Evolutionary conservation across 2,329 filamentous ascomycete genomes (phyloP).

Genomic region (Sporothrix pallida): DNA sequence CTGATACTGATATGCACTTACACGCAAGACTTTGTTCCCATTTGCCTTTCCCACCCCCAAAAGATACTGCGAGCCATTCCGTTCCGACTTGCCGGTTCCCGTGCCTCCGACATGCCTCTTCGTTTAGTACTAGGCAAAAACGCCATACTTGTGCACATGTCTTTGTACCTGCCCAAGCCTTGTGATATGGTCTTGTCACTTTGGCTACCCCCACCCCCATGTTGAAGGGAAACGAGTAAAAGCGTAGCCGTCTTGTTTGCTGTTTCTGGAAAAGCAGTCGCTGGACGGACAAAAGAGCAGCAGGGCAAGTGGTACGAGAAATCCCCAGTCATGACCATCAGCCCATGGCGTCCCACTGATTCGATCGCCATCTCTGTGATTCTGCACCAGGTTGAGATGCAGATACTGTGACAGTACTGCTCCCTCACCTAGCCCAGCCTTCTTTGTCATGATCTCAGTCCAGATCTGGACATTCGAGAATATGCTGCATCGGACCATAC

Average conservation of each 20-base stretch:
- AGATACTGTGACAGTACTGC: not conserved
- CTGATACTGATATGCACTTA: not conserved
- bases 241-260: slow-evolving; percentile 6
- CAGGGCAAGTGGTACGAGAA: slow-evolving; percentile 19
- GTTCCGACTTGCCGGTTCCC: slow-evolving; percentile 28
- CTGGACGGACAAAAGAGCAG: not conserved
- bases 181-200: not conserved
- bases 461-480: slow-evolving; percentile 18
- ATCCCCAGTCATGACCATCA: not conserved
- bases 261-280: slow-evolving; percentile 29
- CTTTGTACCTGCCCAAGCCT: slow-evolving; percentile 5
- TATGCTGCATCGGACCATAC: not conserved
- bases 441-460: slow-evolving; percentile 25
- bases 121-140: not conserved
- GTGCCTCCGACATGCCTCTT: slow-evolving; percentile 12
- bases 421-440: not conserved
- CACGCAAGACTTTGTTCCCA: not conserved
- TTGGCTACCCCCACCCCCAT: not conserved
- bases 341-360: not conserved
- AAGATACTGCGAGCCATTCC: not conserved
- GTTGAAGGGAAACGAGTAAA: slow-evolving; percentile 13
- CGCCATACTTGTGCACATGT: not conserved
- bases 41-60: not conserved
- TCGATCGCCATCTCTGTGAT: not conserved
- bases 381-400: not conserved